Percentiles rank a stretch among this genome's conserved stretches.
Conservation (phyloP, 768 basidiomycete genomes). For the Phanerochaete sordida region DNA sequence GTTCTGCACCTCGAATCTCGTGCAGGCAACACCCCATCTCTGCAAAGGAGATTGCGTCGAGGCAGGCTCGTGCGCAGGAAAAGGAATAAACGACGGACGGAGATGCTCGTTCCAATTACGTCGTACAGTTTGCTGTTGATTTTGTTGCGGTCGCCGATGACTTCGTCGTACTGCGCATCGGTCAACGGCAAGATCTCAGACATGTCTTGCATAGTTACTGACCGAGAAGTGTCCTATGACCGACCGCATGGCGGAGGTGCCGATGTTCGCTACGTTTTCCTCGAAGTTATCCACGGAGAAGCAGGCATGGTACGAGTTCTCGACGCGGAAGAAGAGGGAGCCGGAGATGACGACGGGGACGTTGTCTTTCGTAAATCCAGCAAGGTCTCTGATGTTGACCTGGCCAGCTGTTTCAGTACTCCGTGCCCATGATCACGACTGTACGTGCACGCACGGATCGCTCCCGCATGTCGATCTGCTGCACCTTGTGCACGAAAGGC, state of each 20-base stretch:
- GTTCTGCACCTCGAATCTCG: slow-evolving; percentile 55
- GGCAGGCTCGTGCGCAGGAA: not conserved
- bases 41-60: slow-evolving; percentile 8
- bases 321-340: slow-evolving; percentile 50
- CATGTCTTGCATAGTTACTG: slow-evolving; percentile 33
- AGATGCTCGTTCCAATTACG: slow-evolving; percentile 47
- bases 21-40: slow-evolving; percentile 58
- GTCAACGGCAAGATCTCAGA: slow-evolving; percentile 20
- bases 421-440: too few relatives aligned
- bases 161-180: slow-evolving; percentile 28
- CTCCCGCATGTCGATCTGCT: not conserved
- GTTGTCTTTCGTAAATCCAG: not conserved
- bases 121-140: slow-evolving; percentile 44
- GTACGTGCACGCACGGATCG: not conserved
- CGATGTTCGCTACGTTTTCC: slow-evolving; percentile 47
- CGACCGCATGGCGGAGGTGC: slow-evolving; percentile 52
- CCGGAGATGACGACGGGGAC: slow-evolving; percentile 52
- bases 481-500: not conserved
- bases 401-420: not conserved
- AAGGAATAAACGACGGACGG: slow-evolving; percentile 24
- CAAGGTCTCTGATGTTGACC: slow-evolving; percentile 2
- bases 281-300: slow-evolving; percentile 48
- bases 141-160: slow-evolving; percentile 53
- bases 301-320: slow-evolving; percentile 51
- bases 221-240: slow-evolving; percentile 45